These are phyloP conservation scores for Hygrocybe punicea DNA, from an alignment of 768 basidiomycete species.

Conservation along the genomic window DNA sequence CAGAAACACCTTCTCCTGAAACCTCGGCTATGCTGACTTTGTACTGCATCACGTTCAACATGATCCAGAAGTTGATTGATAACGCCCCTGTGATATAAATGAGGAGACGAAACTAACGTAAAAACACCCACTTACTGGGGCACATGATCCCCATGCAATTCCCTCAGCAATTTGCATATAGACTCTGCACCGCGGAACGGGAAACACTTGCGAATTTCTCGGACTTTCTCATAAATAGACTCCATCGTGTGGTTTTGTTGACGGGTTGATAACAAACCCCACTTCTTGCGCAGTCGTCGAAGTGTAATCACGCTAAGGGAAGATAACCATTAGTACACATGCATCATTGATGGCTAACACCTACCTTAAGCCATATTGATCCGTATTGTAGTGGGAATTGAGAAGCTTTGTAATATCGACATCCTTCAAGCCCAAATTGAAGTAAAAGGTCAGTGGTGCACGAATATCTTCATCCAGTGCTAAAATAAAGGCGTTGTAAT, in stretches of 20 bases:
- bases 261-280: not conserved
- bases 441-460: not conserved
- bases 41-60: conserved; percentile 13
- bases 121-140: conserved; percentile 9
- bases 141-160: not conserved
- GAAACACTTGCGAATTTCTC: not conserved
- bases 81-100: conserved; percentile 2
- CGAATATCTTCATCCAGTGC: not conserved
- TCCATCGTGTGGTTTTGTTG: not conserved
- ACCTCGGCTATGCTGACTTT: not conserved
- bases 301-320: not conserved
- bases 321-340: not conserved
- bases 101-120: too few relatives aligned
- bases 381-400: not conserved
- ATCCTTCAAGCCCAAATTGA: not conserved
- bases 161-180: not conserved
- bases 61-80: conserved; percentile 6
- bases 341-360: not conserved
- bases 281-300: not conserved
- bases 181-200: not conserved
- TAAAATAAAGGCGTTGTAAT: not conserved
- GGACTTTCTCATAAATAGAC: not conserved
- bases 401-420: not conserved
- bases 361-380: not conserved
- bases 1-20: conserved; percentile 25